phyloP scores from a whole-genome alignment of 768 basidiomycete species.

The Solioccasus polychromus region DNA sequence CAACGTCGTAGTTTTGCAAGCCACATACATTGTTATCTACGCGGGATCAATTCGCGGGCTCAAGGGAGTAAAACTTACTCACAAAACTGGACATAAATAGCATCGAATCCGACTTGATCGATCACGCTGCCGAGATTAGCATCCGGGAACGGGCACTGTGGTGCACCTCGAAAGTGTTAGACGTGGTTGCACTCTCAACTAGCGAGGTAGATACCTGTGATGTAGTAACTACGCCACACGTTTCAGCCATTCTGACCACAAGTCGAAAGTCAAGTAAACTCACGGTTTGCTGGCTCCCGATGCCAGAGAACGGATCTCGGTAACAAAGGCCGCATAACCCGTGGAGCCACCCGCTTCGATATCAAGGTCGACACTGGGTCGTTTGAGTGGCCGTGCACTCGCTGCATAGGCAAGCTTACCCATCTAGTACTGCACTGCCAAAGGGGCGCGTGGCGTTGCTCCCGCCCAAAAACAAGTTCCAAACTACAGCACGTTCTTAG shows the following conservation, averaged over 20 bases:
- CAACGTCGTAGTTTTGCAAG: conserved; percentile 48
- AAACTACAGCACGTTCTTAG: conserved; percentile 28
- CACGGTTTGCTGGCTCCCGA: conserved; percentile 23
- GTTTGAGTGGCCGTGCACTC: neutral
- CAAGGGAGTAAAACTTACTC: neutral
- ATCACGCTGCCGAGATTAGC: conserved; percentile 56
- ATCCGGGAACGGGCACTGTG: conserved; percentile 67
- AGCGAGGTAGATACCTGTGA: conserved; percentile 40
- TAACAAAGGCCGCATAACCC: conserved; percentile 47
- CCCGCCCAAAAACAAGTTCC: conserved; percentile 49
- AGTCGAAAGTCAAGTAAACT: neutral
- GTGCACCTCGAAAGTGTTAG: conserved; percentile 19
- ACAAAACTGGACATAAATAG: conserved; percentile 72
- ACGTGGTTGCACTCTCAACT: neutral
- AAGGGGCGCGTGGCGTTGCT: conserved; percentile 42
- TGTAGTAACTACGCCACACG: conserved; percentile 47
- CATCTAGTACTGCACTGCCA: conserved; percentile 44
- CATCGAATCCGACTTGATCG: conserved; percentile 63
- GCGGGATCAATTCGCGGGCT: neutral
- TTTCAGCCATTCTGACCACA: conserved; percentile 3
- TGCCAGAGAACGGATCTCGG: conserved; percentile 25
- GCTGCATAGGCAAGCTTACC: conserved; percentile 28
- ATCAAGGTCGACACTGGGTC: conserved; percentile 60
- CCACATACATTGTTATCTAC: conserved; percentile 45
- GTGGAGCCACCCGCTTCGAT: conserved; percentile 63